These are phyloP conservation scores for Kregervanrija fluxuum DNA, from an alignment of 805 yeast genomes.

Conservation along the genomic window DNA sequence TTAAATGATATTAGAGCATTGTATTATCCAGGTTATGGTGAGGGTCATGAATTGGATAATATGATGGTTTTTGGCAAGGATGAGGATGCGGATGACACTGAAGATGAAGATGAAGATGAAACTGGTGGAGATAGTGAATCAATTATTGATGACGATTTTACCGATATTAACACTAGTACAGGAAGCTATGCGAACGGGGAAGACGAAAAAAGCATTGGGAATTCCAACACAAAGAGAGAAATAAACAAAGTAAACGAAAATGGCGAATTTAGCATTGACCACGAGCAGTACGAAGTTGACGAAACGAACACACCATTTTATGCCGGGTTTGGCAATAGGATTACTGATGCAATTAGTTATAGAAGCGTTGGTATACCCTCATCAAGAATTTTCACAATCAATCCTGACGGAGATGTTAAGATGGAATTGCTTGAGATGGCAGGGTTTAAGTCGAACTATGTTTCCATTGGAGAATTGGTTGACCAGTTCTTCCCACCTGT, in stretches of 20 bases:
- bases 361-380: constrained; percentile 91
- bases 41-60: background rate
- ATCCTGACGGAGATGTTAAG: constrained; percentile 94
- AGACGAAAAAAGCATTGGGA: background rate
- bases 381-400: constrained; percentile 90
- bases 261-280: background rate
- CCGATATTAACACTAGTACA: constrained; percentile 15
- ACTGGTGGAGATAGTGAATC: constrained; percentile 2
- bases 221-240: background rate
- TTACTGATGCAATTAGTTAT: constrained; percentile 93
- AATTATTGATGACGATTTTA: constrained; percentile 8
- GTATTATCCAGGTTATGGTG: constrained; percentile 29
- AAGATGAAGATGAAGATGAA: constrained; percentile 1
- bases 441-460: constrained; percentile 82
- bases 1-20: constrained; percentile 74
- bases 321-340: constrained; percentile 96
- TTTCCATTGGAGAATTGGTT: constrained; percentile 85
- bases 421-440: constrained; percentile 93
- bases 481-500: constrained; percentile 97
- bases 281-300: constrained; percentile 2
- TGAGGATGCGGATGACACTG: background rate
- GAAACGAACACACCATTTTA: constrained; percentile 63
- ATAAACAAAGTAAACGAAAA: background rate
- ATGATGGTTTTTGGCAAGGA: background rate
- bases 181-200: background rate